Conservation (phyloP, 305 asterid genomes). For the Striga hermonthica region DNA sequence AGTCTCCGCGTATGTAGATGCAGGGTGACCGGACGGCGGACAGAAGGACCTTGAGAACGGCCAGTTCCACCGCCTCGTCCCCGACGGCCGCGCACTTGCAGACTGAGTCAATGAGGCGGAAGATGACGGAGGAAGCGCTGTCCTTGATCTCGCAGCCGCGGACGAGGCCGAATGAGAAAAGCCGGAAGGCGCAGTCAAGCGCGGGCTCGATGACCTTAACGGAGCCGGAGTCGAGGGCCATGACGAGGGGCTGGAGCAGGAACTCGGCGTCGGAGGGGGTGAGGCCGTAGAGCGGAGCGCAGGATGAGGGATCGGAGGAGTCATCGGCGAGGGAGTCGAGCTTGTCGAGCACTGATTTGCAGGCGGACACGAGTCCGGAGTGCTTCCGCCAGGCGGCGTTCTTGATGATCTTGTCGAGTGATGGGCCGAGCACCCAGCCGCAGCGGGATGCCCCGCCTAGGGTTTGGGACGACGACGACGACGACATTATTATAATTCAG, state of each 20-base stretch:
- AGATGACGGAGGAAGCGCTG: slow-evolving; percentile 40
- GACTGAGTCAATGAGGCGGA: slow-evolving; percentile 68
- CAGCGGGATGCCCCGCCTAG: slow-evolving; percentile 92
- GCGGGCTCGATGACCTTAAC: slow-evolving; percentile 93
- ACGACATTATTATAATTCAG: background rate
- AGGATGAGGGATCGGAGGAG: slow-evolving; percentile 67
- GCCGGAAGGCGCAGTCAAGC: slow-evolving; percentile 73
- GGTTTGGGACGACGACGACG: slow-evolving; percentile 53
- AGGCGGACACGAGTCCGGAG: slow-evolving; percentile 79
- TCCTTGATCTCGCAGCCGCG: slow-evolving; percentile 64
- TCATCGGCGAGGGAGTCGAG: slow-evolving; percentile 67
- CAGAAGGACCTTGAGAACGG: slow-evolving; percentile 72
- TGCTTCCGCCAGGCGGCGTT: slow-evolving; percentile 97
- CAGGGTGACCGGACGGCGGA: slow-evolving; percentile 77
- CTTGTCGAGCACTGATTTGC: slow-evolving; percentile 88
- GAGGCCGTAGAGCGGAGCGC: slow-evolving; percentile 80
- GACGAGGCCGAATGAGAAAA: slow-evolving; percentile 72
- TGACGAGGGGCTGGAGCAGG: slow-evolving; percentile 67
- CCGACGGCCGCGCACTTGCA: slow-evolving; percentile 72
- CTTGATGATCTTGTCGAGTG: slow-evolving; percentile 93
- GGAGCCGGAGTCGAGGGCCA: slow-evolving; percentile 73
- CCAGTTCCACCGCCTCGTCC: slow-evolving; percentile 78
- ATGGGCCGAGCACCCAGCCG: slow-evolving; percentile 96
- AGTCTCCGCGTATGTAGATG: slow-evolving; percentile 68
- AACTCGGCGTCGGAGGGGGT: slow-evolving; percentile 65